Evolutionary conservation across 1,139 yeast species (phyloP), one percentile per base, ranked within the genome.

Genomic region (Yamadazyma kanchanaburiensis): DNA sequence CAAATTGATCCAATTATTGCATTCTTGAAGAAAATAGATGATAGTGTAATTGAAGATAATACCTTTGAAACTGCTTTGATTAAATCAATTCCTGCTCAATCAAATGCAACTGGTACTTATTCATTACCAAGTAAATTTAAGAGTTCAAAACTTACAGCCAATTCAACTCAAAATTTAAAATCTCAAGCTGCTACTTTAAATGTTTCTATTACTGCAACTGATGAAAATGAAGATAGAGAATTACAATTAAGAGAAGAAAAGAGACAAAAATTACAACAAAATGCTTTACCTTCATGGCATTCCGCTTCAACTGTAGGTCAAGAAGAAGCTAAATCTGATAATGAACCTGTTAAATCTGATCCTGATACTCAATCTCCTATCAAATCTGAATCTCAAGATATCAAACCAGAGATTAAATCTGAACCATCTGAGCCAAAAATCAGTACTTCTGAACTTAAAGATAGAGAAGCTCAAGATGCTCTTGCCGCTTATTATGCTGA

Each of bases 271-370:
- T 74, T 89, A 53, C 84, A 85, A 51, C 96, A 89, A 56, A 91
- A 94, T 53, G 96, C 96, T 2, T 69, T 91, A 45, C 98, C 99
- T 8, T 80, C 94, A 15, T 91, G 99, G 99, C 96, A 91, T 54
- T 75, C 83, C 43, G 81, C 81, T 44, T 80, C 94, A 48, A 88
- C 98, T 1, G 94, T 91, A 40, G 96, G 95, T 25, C 32, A 34
- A 20, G 58, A 55, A 37, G 20, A 7, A 7, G 20, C 10, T 7
- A 18, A 18, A 10, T 21, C 23, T n/a, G 23, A 21, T 15, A 12
- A 9, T 14, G 22, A 12, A 6, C 20, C 7, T 8, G 24, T 17
- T n/a, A 16, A 16, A 11, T 13, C 24, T 15, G 24, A 17, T 9
- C 9, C 21, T 12, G 30, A 31, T n/a, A 14, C 17, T 9, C 19